phyloP scores from a whole-genome alignment of 2,329 filamentous ascomycete species.

The Elsinoe australis region DNA sequence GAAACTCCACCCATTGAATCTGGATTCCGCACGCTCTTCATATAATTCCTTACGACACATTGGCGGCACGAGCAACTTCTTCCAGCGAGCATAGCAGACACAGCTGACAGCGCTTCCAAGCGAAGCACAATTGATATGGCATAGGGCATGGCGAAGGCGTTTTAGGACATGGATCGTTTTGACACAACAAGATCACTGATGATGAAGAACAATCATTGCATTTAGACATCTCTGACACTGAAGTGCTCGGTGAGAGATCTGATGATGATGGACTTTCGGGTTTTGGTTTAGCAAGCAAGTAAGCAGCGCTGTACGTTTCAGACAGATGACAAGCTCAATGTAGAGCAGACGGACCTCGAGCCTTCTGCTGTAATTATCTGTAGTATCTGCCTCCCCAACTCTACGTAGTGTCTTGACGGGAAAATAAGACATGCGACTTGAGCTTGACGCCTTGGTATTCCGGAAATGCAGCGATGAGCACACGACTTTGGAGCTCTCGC shows the following conservation, averaged over 20 bases:
- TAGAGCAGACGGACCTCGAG: too few species aligned
- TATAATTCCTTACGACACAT: conserved; percentile 24
- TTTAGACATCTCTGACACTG: conserved; percentile 18
- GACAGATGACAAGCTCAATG: too few species aligned
- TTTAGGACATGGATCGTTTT: background rate
- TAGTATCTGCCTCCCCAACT: too few species aligned
- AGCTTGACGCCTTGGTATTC: too few species aligned
- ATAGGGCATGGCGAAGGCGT: conserved; percentile 15
- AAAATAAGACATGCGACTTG: background rate
- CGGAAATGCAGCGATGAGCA: too few species aligned
- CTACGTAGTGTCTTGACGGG: conserved; percentile 7
- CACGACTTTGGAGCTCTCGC: conserved; percentile 3
- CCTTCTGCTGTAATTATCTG: too few species aligned
- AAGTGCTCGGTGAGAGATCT: conserved; percentile 18
- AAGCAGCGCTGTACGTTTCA: background rate
- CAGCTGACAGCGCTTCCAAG: conserved; percentile 1
- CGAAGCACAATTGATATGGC: conserved; percentile 1
- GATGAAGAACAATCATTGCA: conserved; percentile 13
- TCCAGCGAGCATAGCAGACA: conserved; percentile 14
- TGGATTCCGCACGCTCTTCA: conserved; percentile 32
- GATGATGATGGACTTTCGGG: conserved; percentile 8
- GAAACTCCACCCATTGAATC: conserved; percentile 32
- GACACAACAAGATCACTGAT: conserved; percentile 4
- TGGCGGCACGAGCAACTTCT: background rate
- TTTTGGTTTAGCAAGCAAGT: background rate